These are phyloP conservation scores for Aquilaria yunnanensis DNA, from an alignment of 345 rosid species.

Conservation along the genomic window DNA sequence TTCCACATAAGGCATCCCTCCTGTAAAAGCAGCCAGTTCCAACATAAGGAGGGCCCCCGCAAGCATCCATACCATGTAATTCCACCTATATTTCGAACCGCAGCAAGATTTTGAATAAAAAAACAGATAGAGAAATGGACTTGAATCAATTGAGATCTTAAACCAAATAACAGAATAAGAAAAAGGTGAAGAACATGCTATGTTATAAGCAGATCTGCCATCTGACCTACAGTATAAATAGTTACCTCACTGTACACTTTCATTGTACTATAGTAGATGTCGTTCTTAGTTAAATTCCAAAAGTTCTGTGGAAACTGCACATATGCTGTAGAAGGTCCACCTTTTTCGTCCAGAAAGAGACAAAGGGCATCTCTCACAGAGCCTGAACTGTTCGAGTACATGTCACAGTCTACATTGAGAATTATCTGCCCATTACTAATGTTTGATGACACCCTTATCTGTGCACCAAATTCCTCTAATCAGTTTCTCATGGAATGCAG, in stretches of 20 bases:
- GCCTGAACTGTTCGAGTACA: slow-evolving; percentile 62
- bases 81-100: slow-evolving; percentile 26
- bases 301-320: slow-evolving; percentile 60
- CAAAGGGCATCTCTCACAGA: slow-evolving; percentile 56
- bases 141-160: too few species aligned
- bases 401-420: slow-evolving; percentile 69
- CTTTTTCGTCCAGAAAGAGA: slow-evolving; percentile 65
- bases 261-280: slow-evolving; percentile 26
- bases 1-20: slow-evolving; percentile 56
- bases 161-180: too few species aligned
- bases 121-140: neutral
- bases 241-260: slow-evolving; percentile 21
- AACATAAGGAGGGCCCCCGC: slow-evolving; percentile 51
- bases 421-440: slow-evolving; percentile 48
- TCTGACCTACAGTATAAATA: neutral
- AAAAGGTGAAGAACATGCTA: too few species aligned
- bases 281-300: slow-evolving; percentile 48
- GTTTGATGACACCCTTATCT: slow-evolving; percentile 62
- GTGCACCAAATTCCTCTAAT: slow-evolving; percentile 1
- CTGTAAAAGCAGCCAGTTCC: slow-evolving; percentile 82
- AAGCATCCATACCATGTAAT: slow-evolving; percentile 51
- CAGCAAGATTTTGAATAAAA: slow-evolving; percentile 6
- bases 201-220: too few species aligned
- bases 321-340: slow-evolving; percentile 48
- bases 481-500: too few species aligned